Base-by-base conservation (phyloP, 768 basidiomycete genomes). In the Leccinum sublutescens region DNA sequence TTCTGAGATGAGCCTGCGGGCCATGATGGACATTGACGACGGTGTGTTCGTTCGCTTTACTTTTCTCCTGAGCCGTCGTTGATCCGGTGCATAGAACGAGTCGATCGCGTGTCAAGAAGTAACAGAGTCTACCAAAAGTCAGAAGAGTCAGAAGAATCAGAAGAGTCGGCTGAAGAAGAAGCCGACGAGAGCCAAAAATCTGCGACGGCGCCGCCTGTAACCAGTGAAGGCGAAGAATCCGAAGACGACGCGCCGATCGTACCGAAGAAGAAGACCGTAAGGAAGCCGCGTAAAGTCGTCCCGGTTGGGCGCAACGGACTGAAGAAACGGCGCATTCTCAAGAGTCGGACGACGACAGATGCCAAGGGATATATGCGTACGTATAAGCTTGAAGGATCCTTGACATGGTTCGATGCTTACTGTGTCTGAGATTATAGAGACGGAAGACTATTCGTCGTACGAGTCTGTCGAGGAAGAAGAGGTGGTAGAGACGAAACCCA, bases 21-120 rank as follows among this genome's bases (percentile, higher is more conserved):
- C 82, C 10, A 80, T 90, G 77, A 89, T 90, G 88, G 89, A 91
- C 53, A 80, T 90, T 55, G 88, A 89, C 57, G 89, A 91, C 65
- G 84, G 89, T 87, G 61, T 15, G 76, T 66, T 49, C 74, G 76
- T 66, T 40, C 74, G 19, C n/a, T 48, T 29, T 9, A 25, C 10
- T 45, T 45, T 19, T 0, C 9, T 11, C 64, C 70, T 15, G 66
- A 68, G 1, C 3, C 63, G n/a, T 53, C 1, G 34, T 45, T 63
- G 50, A 73, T 27, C n/a, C 0, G 2, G 12, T 17, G 19, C 3
- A 15, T 29, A 75, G 72, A 72, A 9, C 55, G 66, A 58, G 70
- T 75, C 25, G 58, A 72, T 34, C 64, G 55, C 5, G 68, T 58
- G 4, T 56, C 68, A 47, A 55, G 70, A 67, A 29, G 60, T 0